A percentile compares a stretch with the other conserved stretches of the same genome.
Conservation (phyloP, 441 rosid species). For the Hura crepitans region DNA sequence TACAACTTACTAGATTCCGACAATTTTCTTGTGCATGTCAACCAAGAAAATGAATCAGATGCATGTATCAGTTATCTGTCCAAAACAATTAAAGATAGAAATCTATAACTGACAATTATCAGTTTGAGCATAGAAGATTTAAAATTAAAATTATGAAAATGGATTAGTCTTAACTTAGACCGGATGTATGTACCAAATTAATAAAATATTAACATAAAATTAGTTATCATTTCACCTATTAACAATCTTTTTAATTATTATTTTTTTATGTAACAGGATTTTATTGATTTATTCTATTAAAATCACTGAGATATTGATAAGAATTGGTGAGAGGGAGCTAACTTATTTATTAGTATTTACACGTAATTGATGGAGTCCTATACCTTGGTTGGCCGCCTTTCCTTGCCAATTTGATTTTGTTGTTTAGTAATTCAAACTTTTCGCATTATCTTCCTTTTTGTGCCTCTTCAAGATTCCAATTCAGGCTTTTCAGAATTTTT, state of each 20-base stretch:
- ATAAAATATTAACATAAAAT: too few species aligned
- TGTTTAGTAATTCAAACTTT: not conserved
- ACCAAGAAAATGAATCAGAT: not conserved
- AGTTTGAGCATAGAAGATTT: not conserved
- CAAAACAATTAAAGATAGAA: not conserved
- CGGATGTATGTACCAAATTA: too few species aligned
- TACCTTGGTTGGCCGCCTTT: not conserved
- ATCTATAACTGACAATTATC: not conserved
- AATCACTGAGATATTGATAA: not conserved
- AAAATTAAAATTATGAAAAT: not conserved
- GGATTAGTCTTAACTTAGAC: too few species aligned
- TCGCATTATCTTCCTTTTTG: not conserved
- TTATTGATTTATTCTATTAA: too few species aligned
- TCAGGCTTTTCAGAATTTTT: not conserved
- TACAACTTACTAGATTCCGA: not conserved
- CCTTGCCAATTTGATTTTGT: not conserved
- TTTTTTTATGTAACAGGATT: too few species aligned
- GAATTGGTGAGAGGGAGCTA: too few species aligned
- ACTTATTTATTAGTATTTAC: not conserved
- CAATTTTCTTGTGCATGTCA: not conserved
- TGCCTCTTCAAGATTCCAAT: conserved; percentile 17
- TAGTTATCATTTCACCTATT: too few species aligned
- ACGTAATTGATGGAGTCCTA: not conserved
- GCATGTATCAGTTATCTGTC: not conserved
- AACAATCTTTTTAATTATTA: too few species aligned